Evolutionary conservation across 805 yeast species (phyloP).

Genomic region (Pachysolen tannophilus): DNA sequence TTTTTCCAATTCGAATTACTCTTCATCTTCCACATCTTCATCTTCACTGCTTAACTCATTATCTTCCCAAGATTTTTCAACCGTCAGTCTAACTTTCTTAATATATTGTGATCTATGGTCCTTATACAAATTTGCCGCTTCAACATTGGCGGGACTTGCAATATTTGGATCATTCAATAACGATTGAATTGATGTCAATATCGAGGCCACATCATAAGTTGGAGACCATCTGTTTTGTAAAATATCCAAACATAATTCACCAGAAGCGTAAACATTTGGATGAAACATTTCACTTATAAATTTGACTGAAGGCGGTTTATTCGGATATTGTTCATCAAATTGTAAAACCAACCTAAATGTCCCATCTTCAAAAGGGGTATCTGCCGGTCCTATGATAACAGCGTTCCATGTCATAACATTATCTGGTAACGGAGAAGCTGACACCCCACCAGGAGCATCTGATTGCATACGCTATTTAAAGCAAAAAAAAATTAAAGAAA

Average conservation of each 20-base stretch:
- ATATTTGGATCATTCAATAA: slow-evolving; percentile 94
- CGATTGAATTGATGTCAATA: slow-evolving; percentile 86
- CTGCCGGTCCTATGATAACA: slow-evolving; percentile 94
- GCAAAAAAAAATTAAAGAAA: slow-evolving; percentile 2
- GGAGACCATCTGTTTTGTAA: slow-evolving; percentile 98
- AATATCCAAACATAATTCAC: slow-evolving; percentile 93
- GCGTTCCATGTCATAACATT: slow-evolving; percentile 99
- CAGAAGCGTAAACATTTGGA: slow-evolving; percentile 93
- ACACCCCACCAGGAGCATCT: slow-evolving; percentile 97
- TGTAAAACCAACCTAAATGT: slow-evolving; percentile 81
- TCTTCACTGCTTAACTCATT: slow-evolving; percentile 56
- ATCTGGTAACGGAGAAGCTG: slow-evolving; percentile 95
- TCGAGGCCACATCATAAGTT: slow-evolving; percentile 94
- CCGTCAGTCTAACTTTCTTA: slow-evolving; percentile 89
- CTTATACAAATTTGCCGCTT: slow-evolving; percentile 91
- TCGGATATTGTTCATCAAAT: slow-evolving; percentile 96
- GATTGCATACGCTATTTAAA: slow-evolving; percentile 76
- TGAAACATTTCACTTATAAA: slow-evolving; percentile 94
- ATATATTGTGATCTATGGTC: slow-evolving; percentile 92
- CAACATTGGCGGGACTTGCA: slow-evolving; percentile 95
- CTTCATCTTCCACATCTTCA: slow-evolving; percentile 29
- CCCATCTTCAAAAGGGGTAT: slow-evolving; percentile 97
- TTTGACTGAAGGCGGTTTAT: slow-evolving; percentile 90
- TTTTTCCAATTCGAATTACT: no score
- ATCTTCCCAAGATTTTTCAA: slow-evolving; percentile 90